Conservation (phyloP, 2,329 filamentous ascomycete genomes). For the Calonectria pteridis region DNA sequence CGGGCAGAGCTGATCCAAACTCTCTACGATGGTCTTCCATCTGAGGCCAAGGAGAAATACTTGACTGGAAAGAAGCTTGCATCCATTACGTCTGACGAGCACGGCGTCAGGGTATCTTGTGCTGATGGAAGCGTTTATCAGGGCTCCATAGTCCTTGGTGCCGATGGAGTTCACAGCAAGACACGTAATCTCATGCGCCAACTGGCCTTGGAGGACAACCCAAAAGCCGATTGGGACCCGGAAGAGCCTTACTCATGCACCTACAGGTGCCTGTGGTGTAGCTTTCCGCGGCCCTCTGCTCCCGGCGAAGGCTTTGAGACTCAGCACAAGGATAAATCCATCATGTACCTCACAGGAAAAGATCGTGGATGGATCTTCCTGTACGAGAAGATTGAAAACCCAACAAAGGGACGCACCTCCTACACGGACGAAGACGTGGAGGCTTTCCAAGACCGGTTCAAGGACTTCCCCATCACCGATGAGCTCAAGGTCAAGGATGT, state of each 20-base stretch:
- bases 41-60: slow-evolving; percentile 10
- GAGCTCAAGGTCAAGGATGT: neutral
- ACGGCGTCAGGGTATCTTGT: slow-evolving; percentile 29
- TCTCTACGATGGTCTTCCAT: slow-evolving; percentile 27
- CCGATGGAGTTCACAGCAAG: slow-evolving; percentile 37
- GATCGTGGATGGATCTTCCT: neutral
- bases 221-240: neutral
- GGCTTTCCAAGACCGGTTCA: neutral
- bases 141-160: slow-evolving; percentile 32
- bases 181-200: slow-evolving; percentile 17
- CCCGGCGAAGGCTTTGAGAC: neutral
- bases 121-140: slow-evolving; percentile 25
- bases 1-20: slow-evolving; percentile 31
- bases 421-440: slow-evolving; percentile 8
- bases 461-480: neutral
- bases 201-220: neutral
- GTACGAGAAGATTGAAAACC: neutral
- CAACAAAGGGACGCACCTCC: neutral
- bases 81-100: neutral
- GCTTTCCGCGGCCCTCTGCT: neutral
- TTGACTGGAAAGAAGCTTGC: slow-evolving; percentile 30
- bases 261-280: neutral
- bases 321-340: neutral
- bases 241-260: neutral
- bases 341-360: neutral